Base-by-base conservation (phyloP, 164 flowering plant genomes). In the Akebia trifoliata region DNA sequence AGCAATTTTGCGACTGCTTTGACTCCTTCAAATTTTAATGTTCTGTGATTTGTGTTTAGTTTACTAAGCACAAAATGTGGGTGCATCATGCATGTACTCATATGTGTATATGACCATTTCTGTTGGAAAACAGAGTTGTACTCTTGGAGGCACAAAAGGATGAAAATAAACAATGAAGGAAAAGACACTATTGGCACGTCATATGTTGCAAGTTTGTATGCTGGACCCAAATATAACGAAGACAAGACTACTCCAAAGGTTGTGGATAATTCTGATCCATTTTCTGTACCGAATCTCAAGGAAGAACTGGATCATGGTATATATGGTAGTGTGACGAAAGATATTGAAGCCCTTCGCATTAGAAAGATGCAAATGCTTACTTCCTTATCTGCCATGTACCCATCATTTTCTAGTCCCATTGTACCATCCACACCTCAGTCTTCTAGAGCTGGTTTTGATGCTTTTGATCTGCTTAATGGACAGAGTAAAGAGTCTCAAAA, bases 281-380 rank as follows among this genome's bases (percentile, higher is more conserved):
- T 57, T 65, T 18, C 74, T 29, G 17, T 66, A 12, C 59, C 51
- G 7, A 64, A 62, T 62, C 10, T 69, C 35, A 20, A 57, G 60
- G 67, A 67, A 34, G 73, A 46, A 25, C 22, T 71, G 26, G 68
- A 57, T 25, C 56, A 31, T 37, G 70, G 74, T 4, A 72, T 63
- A 42, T 79, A 50, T 70, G 84, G 87, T 18, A 77, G 84, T 74
- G 84, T 66, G 3, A 70, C 78, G 4, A 67, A 70, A 55, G 81
- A 74, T 0, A 63, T 79, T 25, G 61, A 64, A 57, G 74, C 52
- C 4, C 69, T 77, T 56, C 9, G 47, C 50, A 59, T 64, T 39
- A 64, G 65, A 15, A 57, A 59, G 36, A 45, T 38, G 64, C 50
- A 69, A 36, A 0, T 69, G 14, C 8, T 63, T 22, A 45, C 31